phyloP scores from a whole-genome alignment of 2,329 filamentous ascomycete species.

The Apiospora aurea region DNA sequence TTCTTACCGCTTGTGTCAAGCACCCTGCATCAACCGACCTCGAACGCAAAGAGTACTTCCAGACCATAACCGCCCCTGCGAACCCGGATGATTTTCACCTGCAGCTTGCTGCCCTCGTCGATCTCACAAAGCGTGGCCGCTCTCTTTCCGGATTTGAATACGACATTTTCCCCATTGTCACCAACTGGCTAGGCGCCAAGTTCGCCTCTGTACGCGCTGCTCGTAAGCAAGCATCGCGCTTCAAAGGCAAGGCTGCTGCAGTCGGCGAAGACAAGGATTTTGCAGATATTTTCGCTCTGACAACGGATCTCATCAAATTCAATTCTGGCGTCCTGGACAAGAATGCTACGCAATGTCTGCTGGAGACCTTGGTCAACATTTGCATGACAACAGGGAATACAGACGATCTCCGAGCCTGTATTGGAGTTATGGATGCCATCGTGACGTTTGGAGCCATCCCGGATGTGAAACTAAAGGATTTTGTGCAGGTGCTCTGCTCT shows the following conservation, averaged over 20 bases:
- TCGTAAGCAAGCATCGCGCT: slow-evolving; percentile 55
- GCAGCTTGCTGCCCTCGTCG: slow-evolving; percentile 68
- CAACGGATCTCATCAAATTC: slow-evolving; percentile 76
- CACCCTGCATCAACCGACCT: slow-evolving; percentile 69
- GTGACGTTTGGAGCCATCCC: slow-evolving; percentile 78
- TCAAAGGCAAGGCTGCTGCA: slow-evolving; percentile 49
- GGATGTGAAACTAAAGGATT: slow-evolving; percentile 65
- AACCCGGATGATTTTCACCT: slow-evolving; percentile 70
- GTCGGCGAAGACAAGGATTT: slow-evolving; percentile 68
- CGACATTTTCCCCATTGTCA: slow-evolving; percentile 68
- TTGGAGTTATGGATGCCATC: slow-evolving; percentile 72
- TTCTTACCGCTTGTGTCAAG: slow-evolving; percentile 70
- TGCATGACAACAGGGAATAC: slow-evolving; percentile 71
- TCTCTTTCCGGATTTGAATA: slow-evolving; percentile 72
- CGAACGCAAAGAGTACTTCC: slow-evolving; percentile 71
- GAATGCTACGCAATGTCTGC: slow-evolving; percentile 64
- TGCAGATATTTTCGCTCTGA: slow-evolving; percentile 68
- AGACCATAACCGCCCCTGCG: slow-evolving; percentile 63
- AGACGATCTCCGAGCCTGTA: slow-evolving; percentile 71
- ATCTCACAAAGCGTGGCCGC: slow-evolving; percentile 67
- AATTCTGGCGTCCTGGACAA: slow-evolving; percentile 74
- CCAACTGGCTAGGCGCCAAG: slow-evolving; percentile 63
- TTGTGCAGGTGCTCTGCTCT: slow-evolving; percentile 74
- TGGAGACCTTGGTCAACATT: slow-evolving; percentile 69
- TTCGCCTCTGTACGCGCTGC: slow-evolving; percentile 62